These are phyloP conservation scores for Kwoniella heveanensis DNA, from an alignment of 768 basidiomycete genomes.

Conservation along the genomic window DNA sequence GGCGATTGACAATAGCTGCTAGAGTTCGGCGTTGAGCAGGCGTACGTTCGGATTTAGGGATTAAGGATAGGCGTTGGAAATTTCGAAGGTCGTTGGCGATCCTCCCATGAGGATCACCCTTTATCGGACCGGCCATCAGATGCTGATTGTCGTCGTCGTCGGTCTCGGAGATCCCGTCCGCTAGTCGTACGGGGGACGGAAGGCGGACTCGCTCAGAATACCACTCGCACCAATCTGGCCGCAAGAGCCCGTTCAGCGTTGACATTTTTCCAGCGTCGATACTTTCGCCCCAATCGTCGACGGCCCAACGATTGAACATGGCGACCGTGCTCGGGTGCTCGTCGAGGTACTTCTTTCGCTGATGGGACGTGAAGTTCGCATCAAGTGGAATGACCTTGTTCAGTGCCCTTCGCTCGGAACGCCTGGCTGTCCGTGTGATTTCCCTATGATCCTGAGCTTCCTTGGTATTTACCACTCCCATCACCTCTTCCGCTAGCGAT, in stretches of 20 bases:
- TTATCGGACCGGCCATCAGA: neutral
- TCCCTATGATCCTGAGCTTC: conserved; percentile 31
- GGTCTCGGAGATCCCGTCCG: neutral
- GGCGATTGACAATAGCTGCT: conserved; percentile 15
- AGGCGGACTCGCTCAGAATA: conserved; percentile 17
- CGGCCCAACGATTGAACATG: conserved; percentile 41
- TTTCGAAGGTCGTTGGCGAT: conserved; percentile 11
- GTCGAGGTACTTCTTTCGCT: neutral
- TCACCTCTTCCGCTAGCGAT: conserved; percentile 52
- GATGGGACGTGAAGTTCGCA: conserved; percentile 1
- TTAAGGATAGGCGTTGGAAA: conserved; percentile 4
- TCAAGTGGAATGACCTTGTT: neutral
- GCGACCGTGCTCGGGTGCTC: neutral
- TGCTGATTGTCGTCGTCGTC: neutral
- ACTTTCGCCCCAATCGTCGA: conserved; percentile 50
- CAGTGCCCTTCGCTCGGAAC: conserved; percentile 32
- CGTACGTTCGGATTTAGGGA: conserved; percentile 13
- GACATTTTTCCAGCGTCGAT: conserved; percentile 54
- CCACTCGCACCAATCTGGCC: conserved; percentile 31
- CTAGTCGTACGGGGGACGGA: neutral
- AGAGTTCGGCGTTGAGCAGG: conserved; percentile 8
- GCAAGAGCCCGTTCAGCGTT: conserved; percentile 57
- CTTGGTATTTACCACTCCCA: conserved; percentile 31
- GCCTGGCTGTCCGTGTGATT: conserved; percentile 38
- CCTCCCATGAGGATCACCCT: conserved; percentile 18